A percentile compares a stretch with the other conserved stretches of the same genome.
Evolutionary conservation across 805 yeast species (phyloP).

Genomic region (Pichia paraexigua): DNA sequence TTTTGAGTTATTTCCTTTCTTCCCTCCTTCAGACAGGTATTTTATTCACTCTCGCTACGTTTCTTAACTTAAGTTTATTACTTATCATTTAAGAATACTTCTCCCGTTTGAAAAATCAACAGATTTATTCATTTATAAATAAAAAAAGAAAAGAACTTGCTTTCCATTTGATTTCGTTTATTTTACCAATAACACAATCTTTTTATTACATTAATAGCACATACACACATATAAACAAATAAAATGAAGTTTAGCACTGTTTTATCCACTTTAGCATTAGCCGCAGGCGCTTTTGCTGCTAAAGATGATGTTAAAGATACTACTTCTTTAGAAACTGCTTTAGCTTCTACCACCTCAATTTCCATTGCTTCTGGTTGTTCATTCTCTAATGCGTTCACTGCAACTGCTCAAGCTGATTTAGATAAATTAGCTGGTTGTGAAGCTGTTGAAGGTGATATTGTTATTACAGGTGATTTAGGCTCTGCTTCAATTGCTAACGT

Average conservation of each 20-base stretch:
- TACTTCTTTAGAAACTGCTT: conserved; percentile 42
- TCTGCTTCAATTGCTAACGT: conserved; percentile 67
- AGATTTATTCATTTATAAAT: background rate
- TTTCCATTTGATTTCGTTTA: background rate
- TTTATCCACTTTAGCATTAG: conserved; percentile 38
- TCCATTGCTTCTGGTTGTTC: conserved; percentile 57
- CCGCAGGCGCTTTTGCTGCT: conserved; percentile 27
- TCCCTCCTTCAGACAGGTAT: background rate
- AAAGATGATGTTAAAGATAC: conserved; percentile 31
- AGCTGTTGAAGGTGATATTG: conserved; percentile 72
- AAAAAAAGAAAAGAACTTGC: background rate
- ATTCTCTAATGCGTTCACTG: conserved; percentile 54
- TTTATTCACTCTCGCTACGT: background rate
- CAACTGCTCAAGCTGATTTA: conserved; percentile 72
- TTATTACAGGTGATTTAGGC: conserved; percentile 58
- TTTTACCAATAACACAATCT: too few species aligned
- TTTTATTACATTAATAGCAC: background rate
- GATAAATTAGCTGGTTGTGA: conserved; percentile 67
- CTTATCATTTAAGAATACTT: background rate
- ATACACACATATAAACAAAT: background rate
- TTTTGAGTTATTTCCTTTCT: too few species aligned
- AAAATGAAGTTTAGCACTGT: conserved; percentile 48
- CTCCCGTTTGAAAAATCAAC: background rate
- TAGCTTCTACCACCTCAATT: conserved; percentile 41
- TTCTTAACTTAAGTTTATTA: background rate